phyloP scores from a whole-genome alignment of 2,329 filamentous ascomycete genomes.

The Mollisia scopiformis region DNA sequence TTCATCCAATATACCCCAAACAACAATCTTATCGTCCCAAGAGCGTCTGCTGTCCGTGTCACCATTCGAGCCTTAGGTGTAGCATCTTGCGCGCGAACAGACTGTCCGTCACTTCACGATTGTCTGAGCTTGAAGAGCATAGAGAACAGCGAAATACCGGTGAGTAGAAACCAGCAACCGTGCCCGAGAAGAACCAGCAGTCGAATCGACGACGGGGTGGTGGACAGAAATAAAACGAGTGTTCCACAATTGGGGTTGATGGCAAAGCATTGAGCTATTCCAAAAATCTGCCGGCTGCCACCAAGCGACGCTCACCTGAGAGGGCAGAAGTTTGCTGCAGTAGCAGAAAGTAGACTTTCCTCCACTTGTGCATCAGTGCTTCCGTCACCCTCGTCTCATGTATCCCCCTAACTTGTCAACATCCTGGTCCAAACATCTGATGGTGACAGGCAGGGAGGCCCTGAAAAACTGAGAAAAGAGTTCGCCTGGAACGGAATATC shows the following conservation, averaged over 20 bases:
- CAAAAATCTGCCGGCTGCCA: slow-evolving; percentile 25
- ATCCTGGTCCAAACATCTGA: slow-evolving; percentile 35
- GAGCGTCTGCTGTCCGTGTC: slow-evolving; percentile 21
- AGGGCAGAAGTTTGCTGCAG: slow-evolving; percentile 25
- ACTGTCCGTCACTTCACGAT: slow-evolving; percentile 9
- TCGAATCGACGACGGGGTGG: not conserved
- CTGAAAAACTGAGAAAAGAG: slow-evolving; percentile 30
- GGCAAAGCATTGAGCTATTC: slow-evolving; percentile 20
- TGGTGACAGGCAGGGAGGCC: slow-evolving; percentile 34
- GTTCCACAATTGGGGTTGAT: slow-evolving; percentile 17
- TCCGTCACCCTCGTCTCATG: slow-evolving; percentile 39
- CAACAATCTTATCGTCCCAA: slow-evolving; percentile 29
- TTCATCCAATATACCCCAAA: slow-evolving; percentile 31
- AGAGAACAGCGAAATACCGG: not conserved
- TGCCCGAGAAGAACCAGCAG: not conserved
- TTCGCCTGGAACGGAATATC: slow-evolving; percentile 33
- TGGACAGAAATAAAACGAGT: not conserved
- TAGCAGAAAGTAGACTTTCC: slow-evolving; percentile 26
- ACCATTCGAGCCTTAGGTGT: slow-evolving; percentile 19
- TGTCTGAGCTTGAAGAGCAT: slow-evolving; percentile 8
- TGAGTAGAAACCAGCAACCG: not conserved
- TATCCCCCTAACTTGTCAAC: slow-evolving; percentile 32
- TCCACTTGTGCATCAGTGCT: slow-evolving; percentile 29
- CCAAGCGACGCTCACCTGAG: slow-evolving; percentile 14
- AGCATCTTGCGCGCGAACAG: slow-evolving; percentile 21